Percentiles rank a stretch among this genome's conserved stretches.
Evolutionary conservation across 805 yeast species (phyloP).

Genomic region (Kurtzmaniella fragi): DNA sequence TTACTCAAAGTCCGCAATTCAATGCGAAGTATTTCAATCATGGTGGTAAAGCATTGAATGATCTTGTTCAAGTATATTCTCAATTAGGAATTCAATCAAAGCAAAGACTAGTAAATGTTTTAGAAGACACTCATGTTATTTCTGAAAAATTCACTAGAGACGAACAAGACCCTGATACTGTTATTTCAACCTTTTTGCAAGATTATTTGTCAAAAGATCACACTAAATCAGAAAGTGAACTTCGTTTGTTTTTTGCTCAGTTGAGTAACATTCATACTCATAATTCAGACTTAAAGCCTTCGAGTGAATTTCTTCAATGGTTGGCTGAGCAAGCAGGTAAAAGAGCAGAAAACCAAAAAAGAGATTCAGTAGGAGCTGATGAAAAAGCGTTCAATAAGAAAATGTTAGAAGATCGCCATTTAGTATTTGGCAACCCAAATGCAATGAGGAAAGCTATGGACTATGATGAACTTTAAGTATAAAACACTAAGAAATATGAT

Average conservation of each 20-base stretch:
- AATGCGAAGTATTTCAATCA: conserved; percentile 19
- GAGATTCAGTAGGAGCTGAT: conserved; percentile 24
- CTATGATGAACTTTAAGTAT: conserved; percentile 35
- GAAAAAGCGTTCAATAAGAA: conserved; percentile 29
- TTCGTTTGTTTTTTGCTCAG: conserved; percentile 35
- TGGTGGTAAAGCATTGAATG: conserved; percentile 16
- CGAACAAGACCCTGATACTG: conserved; percentile 18
- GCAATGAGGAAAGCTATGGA: conserved; percentile 58
- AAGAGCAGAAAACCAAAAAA: conserved; percentile 18
- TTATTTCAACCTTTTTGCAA: conserved; percentile 35
- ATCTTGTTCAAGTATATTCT: conserved; percentile 23
- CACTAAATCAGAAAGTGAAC: conserved; percentile 28
- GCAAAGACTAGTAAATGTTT: conserved; percentile 38
- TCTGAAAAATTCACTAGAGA: conserved; percentile 11
- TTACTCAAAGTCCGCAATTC: conserved; percentile 34
- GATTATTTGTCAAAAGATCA: conserved; percentile 19
- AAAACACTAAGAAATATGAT: not conserved
- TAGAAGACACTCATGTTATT: conserved; percentile 32
- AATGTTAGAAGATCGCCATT: conserved; percentile 48
- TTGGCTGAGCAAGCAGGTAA: conserved; percentile 37
- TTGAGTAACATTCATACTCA: conserved; percentile 29
- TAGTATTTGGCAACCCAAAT: conserved; percentile 72
- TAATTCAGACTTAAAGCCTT: conserved; percentile 19
- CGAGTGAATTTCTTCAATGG: conserved; percentile 58
- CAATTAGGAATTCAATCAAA: conserved; percentile 23